Evolutionary conservation across 2,329 filamentous ascomycete species (phyloP).

Genomic region (Chrysosporium keratinophilum): DNA sequence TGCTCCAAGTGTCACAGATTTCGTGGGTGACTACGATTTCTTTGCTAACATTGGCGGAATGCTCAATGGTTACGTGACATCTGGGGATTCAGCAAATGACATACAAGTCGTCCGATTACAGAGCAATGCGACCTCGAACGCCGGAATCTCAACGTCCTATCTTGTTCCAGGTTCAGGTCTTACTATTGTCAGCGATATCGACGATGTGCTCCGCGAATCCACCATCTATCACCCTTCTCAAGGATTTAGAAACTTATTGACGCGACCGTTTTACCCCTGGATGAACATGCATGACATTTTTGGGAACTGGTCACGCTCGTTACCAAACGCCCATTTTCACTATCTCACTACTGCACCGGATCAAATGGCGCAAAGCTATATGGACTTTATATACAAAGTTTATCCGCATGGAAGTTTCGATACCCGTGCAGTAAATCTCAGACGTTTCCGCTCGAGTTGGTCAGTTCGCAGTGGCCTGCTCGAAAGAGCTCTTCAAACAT

Average conservation of each 20-base stretch:
- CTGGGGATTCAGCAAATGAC: slow-evolving; percentile 53
- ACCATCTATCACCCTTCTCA: slow-evolving; percentile 69
- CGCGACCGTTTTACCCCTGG: slow-evolving; percentile 59
- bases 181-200: slow-evolving; percentile 66
- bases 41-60: slow-evolving; percentile 55
- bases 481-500: slow-evolving; percentile 62
- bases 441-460: slow-evolving; percentile 60
- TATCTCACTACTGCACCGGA: slow-evolving; percentile 74
- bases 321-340: slow-evolving; percentile 64
- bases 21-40: slow-evolving; percentile 60
- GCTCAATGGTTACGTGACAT: slow-evolving; percentile 44
- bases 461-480: slow-evolving; percentile 60
- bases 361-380: slow-evolving; percentile 66
- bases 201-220: slow-evolving; percentile 69
- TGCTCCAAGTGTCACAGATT: slow-evolving; percentile 56
- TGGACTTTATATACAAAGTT: slow-evolving; percentile 64
- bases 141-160: slow-evolving; percentile 59
- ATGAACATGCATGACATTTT: slow-evolving; percentile 73
- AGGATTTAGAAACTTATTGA: slow-evolving; percentile 67
- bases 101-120: slow-evolving; percentile 62
- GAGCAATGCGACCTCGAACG: slow-evolving; percentile 48
- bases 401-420: slow-evolving; percentile 71
- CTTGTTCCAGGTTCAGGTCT: slow-evolving; percentile 60
- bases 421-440: slow-evolving; percentile 68
- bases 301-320: slow-evolving; percentile 58